Conservation (phyloP, 345 rosid genomes). For the Adansonia digitata region DNA sequence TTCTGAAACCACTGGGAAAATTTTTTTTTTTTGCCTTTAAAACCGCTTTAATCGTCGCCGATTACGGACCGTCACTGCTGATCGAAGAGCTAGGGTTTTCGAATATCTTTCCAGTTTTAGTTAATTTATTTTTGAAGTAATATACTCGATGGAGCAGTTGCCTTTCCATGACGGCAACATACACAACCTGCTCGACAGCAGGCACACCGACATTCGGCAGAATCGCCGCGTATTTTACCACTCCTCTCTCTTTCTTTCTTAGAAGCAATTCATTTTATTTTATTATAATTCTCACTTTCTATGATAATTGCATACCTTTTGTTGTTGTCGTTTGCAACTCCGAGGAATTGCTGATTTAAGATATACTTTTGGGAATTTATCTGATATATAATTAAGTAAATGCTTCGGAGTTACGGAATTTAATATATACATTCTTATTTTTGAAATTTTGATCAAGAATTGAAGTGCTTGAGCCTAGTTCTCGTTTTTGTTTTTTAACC, state of each 20-base stretch:
- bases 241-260: background rate
- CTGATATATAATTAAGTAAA: background rate
- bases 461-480: background rate
- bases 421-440: background rate
- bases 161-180: conserved; percentile 69
- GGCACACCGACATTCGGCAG: conserved; percentile 27
- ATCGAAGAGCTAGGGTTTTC: conserved; percentile 8
- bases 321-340: background rate
- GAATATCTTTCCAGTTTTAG: background rate
- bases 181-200: conserved; percentile 42
- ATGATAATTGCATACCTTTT: background rate
- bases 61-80: background rate
- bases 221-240: conserved; percentile 34
- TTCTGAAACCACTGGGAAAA: background rate
- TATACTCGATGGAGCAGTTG: conserved; percentile 34
- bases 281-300: background rate
- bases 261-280: background rate
- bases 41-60: conserved; percentile 1
- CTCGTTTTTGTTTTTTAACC: background rate
- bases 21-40: background rate
- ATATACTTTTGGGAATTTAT: background rate
- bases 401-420: background rate
- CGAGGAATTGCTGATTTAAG: background rate
- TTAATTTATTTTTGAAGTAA: background rate
- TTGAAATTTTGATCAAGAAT: background rate